Conservation (phyloP, 1,139 yeast genomes). For the Yamadazyma buinensis region DNA sequence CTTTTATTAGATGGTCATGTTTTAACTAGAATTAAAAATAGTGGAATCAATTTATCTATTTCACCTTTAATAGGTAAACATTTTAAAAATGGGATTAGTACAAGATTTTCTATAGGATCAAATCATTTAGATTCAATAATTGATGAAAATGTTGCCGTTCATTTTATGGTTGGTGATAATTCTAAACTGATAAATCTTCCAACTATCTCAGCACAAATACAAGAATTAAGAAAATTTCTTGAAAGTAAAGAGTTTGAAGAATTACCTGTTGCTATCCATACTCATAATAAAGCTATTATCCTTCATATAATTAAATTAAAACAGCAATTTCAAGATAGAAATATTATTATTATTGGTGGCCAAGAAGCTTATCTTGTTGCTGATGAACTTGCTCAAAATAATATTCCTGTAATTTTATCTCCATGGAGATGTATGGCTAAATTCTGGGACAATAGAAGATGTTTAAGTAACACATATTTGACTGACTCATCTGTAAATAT, state of each 20-base stretch:
- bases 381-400: conserved; percentile 5
- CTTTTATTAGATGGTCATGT: conserved; percentile 5
- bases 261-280: conserved; percentile 9
- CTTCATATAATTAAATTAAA: conserved; percentile 8
- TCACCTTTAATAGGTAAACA: conserved; percentile 5
- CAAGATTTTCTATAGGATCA: conserved; percentile 3
- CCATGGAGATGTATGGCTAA: conserved; percentile 8
- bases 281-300: conserved; percentile 9
- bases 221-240: conserved; percentile 3
- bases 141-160: conserved; percentile 6
- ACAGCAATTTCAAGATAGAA: conserved; percentile 1
- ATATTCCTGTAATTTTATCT: conserved; percentile 8
- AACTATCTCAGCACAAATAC: conserved; percentile 6
- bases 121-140: neutral
- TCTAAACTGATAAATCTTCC: conserved; percentile 6
- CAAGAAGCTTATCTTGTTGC: conserved; percentile 10
- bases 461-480: conserved; percentile 6
- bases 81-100: conserved; percentile 5
- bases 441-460: conserved; percentile 7
- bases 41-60: conserved; percentile 3
- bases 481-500: conserved; percentile 3
- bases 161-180: conserved; percentile 4
- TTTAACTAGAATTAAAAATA: conserved; percentile 1
- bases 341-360: conserved; percentile 10
- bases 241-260: neutral